Conservation (phyloP, 176 grass and related monocot genomes). For the Eleusine indica region DNA sequence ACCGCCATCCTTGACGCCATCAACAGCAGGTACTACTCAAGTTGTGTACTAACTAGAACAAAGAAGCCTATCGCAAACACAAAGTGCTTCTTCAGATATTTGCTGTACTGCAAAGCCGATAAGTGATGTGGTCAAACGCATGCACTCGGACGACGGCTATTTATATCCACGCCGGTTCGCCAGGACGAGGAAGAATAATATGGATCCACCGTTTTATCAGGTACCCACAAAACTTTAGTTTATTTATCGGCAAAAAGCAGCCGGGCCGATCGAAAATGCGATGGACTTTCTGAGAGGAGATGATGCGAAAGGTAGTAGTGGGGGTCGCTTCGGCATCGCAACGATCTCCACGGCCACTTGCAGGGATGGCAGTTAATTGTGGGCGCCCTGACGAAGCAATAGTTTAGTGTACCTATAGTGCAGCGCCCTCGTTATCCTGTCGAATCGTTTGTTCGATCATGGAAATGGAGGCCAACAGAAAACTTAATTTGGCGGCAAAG, state of each 20-base stretch:
- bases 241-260: not conserved
- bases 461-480: not conserved
- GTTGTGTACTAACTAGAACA: not conserved
- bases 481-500: not conserved
- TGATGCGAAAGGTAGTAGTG: constrained; percentile 28
- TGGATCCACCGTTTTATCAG: not conserved
- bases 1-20: not conserved
- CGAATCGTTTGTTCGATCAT: constrained; percentile 23
- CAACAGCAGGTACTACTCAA: not conserved
- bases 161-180: not conserved
- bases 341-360: constrained; percentile 29
- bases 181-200: not conserved
- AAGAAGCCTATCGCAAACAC: not conserved
- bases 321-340: constrained; percentile 58
- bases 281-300: constrained; percentile 21
- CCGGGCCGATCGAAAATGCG: constrained; percentile 8
- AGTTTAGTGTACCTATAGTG: constrained; percentile 33
- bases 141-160: not conserved
- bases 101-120: not conserved
- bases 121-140: not conserved
- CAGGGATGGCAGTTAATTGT: constrained; percentile 52
- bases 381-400: constrained; percentile 40
- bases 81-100: not conserved
- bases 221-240: not conserved
- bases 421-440: constrained; percentile 31